Conservation (phyloP, 306 rosid species). For the Echinosophora koreensis region DNA sequence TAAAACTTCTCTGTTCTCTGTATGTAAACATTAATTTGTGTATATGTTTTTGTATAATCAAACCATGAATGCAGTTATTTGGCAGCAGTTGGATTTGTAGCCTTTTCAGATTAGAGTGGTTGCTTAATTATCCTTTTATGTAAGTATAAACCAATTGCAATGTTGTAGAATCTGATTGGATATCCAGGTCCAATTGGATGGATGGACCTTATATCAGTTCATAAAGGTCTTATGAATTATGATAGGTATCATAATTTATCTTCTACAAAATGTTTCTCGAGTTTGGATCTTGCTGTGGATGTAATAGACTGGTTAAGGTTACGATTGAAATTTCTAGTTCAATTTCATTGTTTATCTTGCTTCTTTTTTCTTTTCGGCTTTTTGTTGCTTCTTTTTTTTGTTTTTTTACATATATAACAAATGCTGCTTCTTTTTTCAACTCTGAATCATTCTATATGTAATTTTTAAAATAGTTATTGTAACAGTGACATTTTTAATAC, state of each 20-base stretch:
- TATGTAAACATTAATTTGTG: conserved; percentile 44
- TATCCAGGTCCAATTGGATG: neutral
- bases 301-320: neutral
- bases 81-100: neutral
- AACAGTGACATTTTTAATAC: no score
- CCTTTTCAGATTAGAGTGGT: conserved; percentile 5
- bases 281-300: neutral
- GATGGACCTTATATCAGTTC: neutral
- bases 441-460: no score
- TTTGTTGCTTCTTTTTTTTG: no score
- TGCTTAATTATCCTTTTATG: neutral
- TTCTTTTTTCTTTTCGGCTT: no score
- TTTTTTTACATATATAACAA: no score
- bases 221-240: neutral
- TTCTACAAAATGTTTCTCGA: neutral
- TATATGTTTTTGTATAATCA: conserved; percentile 28
- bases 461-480: no score
- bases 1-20: conserved; percentile 38
- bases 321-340: neutral
- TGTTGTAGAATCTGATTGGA: neutral
- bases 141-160: neutral
- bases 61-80: conserved; percentile 29
- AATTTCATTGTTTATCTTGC: neutral
- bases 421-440: no score
- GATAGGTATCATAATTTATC: neutral